Percentiles rank a stretch among this genome's conserved stretches.
These are phyloP conservation scores for Epichloe bromicola DNA, from an alignment of 2,329 filamentous ascomycete species.

Conservation along the genomic window DNA sequence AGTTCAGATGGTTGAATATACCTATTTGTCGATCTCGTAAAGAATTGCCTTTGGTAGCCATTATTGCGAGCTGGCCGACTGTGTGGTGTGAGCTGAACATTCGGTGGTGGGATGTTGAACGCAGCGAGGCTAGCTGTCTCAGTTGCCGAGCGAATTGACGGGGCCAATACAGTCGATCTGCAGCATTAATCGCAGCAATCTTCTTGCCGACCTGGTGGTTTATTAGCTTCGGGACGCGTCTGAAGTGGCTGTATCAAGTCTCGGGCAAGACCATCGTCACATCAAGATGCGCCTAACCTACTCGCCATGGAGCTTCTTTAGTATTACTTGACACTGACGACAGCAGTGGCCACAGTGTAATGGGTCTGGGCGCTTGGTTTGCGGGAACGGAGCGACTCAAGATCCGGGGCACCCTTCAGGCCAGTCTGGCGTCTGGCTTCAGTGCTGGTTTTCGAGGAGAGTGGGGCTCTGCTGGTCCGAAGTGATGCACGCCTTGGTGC, in stretches of 20 bases:
- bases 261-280: not conserved
- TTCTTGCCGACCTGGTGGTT: not conserved
- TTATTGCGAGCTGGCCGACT: constrained; percentile 14
- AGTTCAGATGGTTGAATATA: constrained; percentile 12
- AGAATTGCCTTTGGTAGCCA: constrained; percentile 33
- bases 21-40: constrained; percentile 39
- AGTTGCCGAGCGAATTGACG: not conserved
- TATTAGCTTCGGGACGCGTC: not conserved
- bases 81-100: not conserved
- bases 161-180: not conserved
- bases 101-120: not conserved
- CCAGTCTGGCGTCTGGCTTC: not conserved
- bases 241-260: not conserved
- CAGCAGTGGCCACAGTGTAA: constrained; percentile 4
- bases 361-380: not conserved
- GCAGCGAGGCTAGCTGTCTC: not conserved
- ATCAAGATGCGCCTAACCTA: not conserved
- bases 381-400: constrained; percentile 11
- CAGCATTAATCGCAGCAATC: not conserved
- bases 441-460: not conserved
- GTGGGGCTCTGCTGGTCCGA: not conserved
- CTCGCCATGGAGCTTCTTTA: constrained; percentile 1
- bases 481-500: constrained; percentile 13
- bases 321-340: not conserved
- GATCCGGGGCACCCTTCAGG: not conserved